Evolutionary conservation across 129 eudicot species (phyloP).

Genomic region (Helianthus tuberosus): DNA sequence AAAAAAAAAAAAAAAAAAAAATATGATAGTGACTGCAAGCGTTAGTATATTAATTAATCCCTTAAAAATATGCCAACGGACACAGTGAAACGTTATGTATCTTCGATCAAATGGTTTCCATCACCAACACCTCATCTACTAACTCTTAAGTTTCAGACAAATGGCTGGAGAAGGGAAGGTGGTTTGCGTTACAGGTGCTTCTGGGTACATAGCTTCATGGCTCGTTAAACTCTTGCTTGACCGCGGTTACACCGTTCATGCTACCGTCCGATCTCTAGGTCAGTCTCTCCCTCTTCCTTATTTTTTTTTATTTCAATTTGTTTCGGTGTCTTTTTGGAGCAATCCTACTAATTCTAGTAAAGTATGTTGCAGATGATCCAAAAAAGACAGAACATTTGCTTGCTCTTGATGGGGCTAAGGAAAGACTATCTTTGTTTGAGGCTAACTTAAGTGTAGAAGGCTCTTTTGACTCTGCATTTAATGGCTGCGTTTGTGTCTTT

Average conservation of each 20-base stretch:
- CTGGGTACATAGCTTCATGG: slow-evolving; percentile 68
- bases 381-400: slow-evolving; percentile 48
- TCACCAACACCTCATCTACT: no score
- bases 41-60: no score
- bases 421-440: slow-evolving; percentile 17
- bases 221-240: slow-evolving; percentile 51
- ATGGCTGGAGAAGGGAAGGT: slow-evolving; percentile 44
- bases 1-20: no score
- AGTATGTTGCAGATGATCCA: slow-evolving; percentile 47
- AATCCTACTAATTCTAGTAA: neutral
- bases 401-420: slow-evolving; percentile 48
- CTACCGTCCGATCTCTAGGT: slow-evolving; percentile 49
- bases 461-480: slow-evolving; percentile 43
- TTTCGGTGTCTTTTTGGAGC: neutral
- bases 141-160: neutral
- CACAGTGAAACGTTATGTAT: no score
- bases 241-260: slow-evolving; percentile 56
- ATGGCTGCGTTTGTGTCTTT: slow-evolving; percentile 50
- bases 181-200: slow-evolving; percentile 64
- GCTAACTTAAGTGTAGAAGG: slow-evolving; percentile 36
- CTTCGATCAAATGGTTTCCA: no score
- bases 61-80: no score
- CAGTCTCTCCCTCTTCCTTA: neutral
- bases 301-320: neutral
- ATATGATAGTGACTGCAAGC: no score